Conservation (phyloP, 2,329 filamentous ascomycete genomes). For the Thielaviopsis euricoi region DNA sequence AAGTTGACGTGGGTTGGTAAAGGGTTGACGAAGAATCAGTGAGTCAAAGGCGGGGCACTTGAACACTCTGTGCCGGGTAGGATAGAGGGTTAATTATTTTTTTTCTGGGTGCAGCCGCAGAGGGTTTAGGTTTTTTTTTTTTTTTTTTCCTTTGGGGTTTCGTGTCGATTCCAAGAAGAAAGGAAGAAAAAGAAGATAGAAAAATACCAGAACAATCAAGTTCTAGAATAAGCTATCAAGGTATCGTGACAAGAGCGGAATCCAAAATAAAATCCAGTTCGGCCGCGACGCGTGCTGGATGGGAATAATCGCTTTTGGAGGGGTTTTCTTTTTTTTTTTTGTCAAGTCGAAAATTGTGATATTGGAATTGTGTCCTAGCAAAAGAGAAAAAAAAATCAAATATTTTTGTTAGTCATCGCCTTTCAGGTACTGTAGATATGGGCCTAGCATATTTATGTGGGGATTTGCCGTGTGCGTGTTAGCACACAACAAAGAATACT, state of each 20-base stretch:
- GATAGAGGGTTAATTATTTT: neutral
- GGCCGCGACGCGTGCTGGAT: slow-evolving; percentile 5
- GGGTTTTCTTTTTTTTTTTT: slow-evolving; percentile 7
- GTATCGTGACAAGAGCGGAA: neutral
- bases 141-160: neutral
- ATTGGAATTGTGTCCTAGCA: slow-evolving; percentile 9
- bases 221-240: neutral
- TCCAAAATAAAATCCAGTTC: neutral
- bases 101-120: neutral
- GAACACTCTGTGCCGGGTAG: slow-evolving; percentile 1
- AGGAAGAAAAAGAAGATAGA: neutral
- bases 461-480: neutral
- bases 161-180: neutral
- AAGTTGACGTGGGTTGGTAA: neutral
- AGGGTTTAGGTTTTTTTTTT: too few species aligned
- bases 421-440: neutral
- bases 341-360: slow-evolving; percentile 12
- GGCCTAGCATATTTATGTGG: slow-evolving; percentile 2
- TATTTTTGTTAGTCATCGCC: slow-evolving; percentile 10
- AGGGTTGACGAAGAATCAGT: slow-evolving; percentile 1
- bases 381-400: slow-evolving; percentile 4
- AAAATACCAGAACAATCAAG: neutral
- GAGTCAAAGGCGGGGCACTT: slow-evolving; percentile 11
- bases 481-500: neutral
- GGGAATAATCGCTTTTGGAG: slow-evolving; percentile 4